A percentile compares a stretch with the other conserved stretches of the same genome.
Evolutionary conservation across 179 eudicot genomes (phyloP).

Genomic region (Vitellaria paradoxa): DNA sequence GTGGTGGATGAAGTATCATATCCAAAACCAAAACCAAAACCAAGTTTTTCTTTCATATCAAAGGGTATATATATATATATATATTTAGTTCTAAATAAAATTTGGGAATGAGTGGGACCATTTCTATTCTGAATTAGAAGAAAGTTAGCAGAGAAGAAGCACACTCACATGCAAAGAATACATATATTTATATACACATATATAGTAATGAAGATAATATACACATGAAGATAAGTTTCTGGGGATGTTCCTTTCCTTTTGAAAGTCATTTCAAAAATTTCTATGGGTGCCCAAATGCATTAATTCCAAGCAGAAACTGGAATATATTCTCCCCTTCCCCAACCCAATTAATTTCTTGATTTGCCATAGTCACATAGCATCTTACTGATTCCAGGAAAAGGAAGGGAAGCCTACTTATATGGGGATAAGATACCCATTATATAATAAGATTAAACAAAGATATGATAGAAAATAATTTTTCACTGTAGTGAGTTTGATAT

Average conservation of each 20-base stretch:
- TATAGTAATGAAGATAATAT: too few relatives aligned
- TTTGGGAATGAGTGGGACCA: background rate
- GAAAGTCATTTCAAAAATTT: background rate
- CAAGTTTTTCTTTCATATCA: background rate
- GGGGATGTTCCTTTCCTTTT: background rate
- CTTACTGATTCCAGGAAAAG: background rate
- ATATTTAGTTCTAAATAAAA: too few relatives aligned
- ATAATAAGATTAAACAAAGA: background rate
- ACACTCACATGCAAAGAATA: background rate
- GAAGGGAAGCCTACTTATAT: background rate
- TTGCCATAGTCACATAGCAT: background rate
- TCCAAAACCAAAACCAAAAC: background rate
- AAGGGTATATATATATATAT: too few relatives aligned
- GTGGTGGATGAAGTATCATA: background rate
- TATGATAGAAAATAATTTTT: too few relatives aligned
- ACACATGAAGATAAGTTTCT: too few relatives aligned
- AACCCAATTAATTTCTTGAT: background rate
- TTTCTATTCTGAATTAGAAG: background rate
- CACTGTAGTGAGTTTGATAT: background rate
- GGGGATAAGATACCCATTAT: background rate
- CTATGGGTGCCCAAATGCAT: background rate
- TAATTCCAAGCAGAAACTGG: background rate
- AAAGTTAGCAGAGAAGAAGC: background rate
- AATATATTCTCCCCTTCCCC: background rate
- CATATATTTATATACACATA: too few relatives aligned